phyloP scores from a whole-genome alignment of 495 filamentous ascomycete genomes.

The Talaromyces proteolyticus region DNA sequence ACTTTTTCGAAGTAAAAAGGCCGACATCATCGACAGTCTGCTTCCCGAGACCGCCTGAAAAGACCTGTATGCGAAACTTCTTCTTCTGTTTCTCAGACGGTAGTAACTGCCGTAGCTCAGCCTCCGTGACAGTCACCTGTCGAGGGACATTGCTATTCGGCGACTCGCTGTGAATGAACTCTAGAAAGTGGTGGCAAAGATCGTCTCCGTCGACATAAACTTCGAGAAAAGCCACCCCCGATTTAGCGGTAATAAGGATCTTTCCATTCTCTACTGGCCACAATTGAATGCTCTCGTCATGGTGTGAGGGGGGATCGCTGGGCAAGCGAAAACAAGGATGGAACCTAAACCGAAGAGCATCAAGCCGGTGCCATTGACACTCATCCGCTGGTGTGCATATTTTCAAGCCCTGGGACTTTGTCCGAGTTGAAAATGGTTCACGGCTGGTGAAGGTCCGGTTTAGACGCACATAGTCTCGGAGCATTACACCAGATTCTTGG shows the following conservation, averaged over 20 bases:
- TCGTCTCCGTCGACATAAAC: constrained; percentile 71
- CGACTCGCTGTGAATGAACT: constrained; percentile 62
- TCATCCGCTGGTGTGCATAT: constrained; percentile 69
- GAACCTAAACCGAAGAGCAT: constrained; percentile 78
- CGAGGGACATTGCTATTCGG: constrained; percentile 55
- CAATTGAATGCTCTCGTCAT: constrained; percentile 76
- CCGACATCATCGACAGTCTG: constrained; percentile 69
- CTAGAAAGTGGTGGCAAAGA: constrained; percentile 69
- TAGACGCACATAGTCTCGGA: constrained; percentile 73
- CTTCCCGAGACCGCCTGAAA: constrained; percentile 67
- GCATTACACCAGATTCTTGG: constrained; percentile 83
- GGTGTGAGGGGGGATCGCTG: constrained; percentile 57
- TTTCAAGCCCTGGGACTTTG: constrained; percentile 69
- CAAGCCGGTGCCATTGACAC: constrained; percentile 83
- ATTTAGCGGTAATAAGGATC: constrained; percentile 70
- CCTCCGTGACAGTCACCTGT: constrained; percentile 67
- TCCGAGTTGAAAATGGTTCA: constrained; percentile 79
- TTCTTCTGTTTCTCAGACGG: constrained; percentile 66
- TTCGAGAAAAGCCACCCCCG: constrained; percentile 78
- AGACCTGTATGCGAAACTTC: constrained; percentile 62
- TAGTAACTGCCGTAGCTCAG: constrained; percentile 63
- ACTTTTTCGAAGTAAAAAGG: constrained; percentile 60
- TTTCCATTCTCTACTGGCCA: constrained; percentile 83
- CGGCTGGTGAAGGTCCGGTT: constrained; percentile 76
- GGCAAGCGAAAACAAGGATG: constrained; percentile 89